A percentile compares a stretch with the other conserved stretches of the same genome.
Evolutionary conservation across 2,329 filamentous ascomycete species (phyloP).

Genomic region (Colletotrichum liaoningense): DNA sequence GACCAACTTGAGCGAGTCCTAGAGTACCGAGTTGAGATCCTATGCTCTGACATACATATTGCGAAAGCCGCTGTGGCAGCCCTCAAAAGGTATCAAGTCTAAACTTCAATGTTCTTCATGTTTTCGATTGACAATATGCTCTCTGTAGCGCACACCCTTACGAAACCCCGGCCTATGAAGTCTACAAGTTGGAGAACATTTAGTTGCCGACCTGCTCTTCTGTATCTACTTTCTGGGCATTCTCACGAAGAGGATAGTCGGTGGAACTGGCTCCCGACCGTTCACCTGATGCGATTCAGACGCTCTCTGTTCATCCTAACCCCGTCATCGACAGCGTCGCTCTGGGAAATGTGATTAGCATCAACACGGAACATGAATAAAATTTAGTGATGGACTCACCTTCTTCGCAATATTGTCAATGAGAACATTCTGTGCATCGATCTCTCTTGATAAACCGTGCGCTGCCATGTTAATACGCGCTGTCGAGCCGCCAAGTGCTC

Average conservation of each 20-base stretch:
- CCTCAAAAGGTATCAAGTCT: slow-evolving; percentile 54
- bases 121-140: not conserved
- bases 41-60: slow-evolving; percentile 57
- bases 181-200: slow-evolving; percentile 42
- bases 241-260: not conserved
- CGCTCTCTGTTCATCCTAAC: slow-evolving; percentile 82
- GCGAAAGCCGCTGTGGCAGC: slow-evolving; percentile 56
- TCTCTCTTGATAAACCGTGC: slow-evolving; percentile 78
- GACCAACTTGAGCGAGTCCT: slow-evolving; percentile 58
- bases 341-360: slow-evolving; percentile 62
- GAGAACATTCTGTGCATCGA: slow-evolving; percentile 79
- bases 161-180: slow-evolving; percentile 42
- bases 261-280: not conserved
- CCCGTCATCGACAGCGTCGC: slow-evolving; percentile 84
- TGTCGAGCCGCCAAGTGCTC: slow-evolving; percentile 77
- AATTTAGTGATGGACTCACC: slow-evolving; percentile 57
- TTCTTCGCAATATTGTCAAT: slow-evolving; percentile 83
- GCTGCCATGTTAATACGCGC: slow-evolving; percentile 79
- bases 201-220: slow-evolving; percentile 13
- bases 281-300: slow-evolving; percentile 69
- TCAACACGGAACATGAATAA: not conserved
- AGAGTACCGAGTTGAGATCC: slow-evolving; percentile 59
- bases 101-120: not conserved
- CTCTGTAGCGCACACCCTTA: slow-evolving; percentile 41
- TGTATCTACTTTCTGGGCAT: not conserved